Conservation (phyloP, 139 green algal species). For the Coccomyxa sp. region DNA sequence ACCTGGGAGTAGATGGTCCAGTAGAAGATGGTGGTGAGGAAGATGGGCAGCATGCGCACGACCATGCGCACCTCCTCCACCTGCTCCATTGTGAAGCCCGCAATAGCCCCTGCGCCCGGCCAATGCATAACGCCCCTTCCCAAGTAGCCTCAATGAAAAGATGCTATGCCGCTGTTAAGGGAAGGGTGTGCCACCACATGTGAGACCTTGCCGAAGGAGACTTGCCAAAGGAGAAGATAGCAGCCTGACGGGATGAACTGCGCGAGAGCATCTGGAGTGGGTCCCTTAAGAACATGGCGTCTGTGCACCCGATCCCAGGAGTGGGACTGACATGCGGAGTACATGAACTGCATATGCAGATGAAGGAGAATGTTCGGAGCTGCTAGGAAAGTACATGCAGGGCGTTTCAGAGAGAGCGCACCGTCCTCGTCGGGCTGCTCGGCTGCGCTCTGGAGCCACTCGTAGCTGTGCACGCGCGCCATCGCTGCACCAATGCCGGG, state of each 20-base stretch:
- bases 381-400: neutral
- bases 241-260: no score
- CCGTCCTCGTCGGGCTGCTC: neutral
- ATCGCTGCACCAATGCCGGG: slow-evolving; percentile 13
- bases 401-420: neutral
- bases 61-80: slow-evolving; percentile 93
- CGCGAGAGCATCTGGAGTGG: no score
- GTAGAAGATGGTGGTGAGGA: slow-evolving; percentile 83
- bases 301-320: no score
- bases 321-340: no score
- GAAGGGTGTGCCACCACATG: no score
- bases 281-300: no score
- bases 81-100: slow-evolving; percentile 46
- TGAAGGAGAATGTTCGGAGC: neutral
- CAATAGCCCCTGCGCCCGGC: slow-evolving; percentile 11
- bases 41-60: slow-evolving; percentile 86
- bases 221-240: no score
- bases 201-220: no score
- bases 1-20: slow-evolving; percentile 88
- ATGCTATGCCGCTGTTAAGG: no score
- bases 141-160: neutral
- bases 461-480: slow-evolving; percentile 20
- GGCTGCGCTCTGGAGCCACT: slow-evolving; percentile 19
- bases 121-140: neutral
- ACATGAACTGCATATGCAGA: neutral